Percentiles rank a stretch among this genome's conserved stretches.
These are phyloP conservation scores for Juncus effusus DNA, from an alignment of 176 grass and related monocot genomes.

Conservation along the genomic window DNA sequence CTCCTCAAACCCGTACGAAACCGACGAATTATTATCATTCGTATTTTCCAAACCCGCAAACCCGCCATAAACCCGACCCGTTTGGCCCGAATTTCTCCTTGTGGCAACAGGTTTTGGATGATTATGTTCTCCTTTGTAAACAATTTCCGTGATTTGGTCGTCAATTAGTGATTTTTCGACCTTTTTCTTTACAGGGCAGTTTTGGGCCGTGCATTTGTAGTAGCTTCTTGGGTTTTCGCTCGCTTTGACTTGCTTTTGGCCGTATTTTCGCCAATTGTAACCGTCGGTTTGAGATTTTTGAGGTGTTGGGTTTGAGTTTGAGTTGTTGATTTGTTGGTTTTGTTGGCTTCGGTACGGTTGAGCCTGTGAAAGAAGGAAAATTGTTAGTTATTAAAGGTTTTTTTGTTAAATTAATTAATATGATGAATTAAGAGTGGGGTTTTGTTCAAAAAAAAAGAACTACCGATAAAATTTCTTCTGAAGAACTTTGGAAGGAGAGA, in stretches of 20 bases:
- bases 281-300: constrained; percentile 33
- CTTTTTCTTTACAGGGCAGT: constrained; percentile 41
- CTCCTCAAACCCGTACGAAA: constrained; percentile 32
- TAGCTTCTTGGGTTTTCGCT: constrained; percentile 47
- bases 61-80: constrained; percentile 1
- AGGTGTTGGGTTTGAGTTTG: constrained; percentile 7
- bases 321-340: constrained; percentile 30
- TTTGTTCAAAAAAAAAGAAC: neutral
- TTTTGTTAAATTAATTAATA: neutral
- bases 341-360: constrained; percentile 12
- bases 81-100: constrained; percentile 29
- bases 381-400: neutral
- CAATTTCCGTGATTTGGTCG: constrained; percentile 36
- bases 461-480: neutral
- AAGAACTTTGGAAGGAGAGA: constrained; percentile 24
- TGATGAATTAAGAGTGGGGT: neutral
- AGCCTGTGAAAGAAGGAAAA: constrained; percentile 15
- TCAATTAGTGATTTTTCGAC: constrained; percentile 34
- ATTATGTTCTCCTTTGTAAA: constrained; percentile 39
- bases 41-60: constrained; percentile 22
- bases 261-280: constrained; percentile 45
- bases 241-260: constrained; percentile 44
- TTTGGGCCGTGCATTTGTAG: constrained; percentile 37
- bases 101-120: constrained; percentile 40
- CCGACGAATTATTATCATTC: constrained; percentile 30